Evolutionary conservation across 805 yeast genomes (phyloP), one percentile per base, ranked within the genome.

Genomic region (Ascoidea asiatica): DNA sequence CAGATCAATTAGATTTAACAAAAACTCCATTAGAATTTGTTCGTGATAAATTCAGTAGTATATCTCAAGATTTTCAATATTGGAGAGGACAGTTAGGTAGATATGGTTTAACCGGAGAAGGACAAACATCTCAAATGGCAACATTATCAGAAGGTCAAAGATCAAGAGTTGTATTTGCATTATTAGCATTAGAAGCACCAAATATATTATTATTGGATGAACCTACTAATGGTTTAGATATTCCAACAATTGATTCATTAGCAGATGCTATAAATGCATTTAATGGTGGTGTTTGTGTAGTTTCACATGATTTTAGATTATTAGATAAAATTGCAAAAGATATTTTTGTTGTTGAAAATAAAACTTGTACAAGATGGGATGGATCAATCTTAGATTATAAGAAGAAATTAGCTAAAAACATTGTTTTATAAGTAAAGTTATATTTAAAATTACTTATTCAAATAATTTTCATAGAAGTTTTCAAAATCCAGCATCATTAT

Each of bases 171-270:
- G 98, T 92, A 46, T 92, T 92, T 61, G 97, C 97, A 8, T 72
- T 92, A 54, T 76, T 92, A 59, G 98, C 98, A 43, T 73, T 92
- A 54, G 97, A 92, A 69, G 70, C 84, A 51, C 98, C 98, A 59
- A 92, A 92, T 69, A 86, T 92, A 65, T 72, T 92, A 57, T 71
- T 92, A 62, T 73, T 92, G 69, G 98, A 92, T 73, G 98, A 92
- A 81, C 98, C 98, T 77, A 92, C 98, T 54, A 92, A 92, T 76
- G 97, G 97, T 75, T 74, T 92, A 67, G 98, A 92, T 73, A 90
- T 92, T 57, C 88, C 97, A 59, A 89, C 98, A 43, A 92, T 92
- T 62, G 98, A 92, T 68, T 92, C 98, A 39, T 73, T 92, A 58
- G 98, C 97, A 44, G 95, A 83, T 46, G 98, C 98, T 52, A 90